Percentiles rank a stretch among this genome's conserved stretches.
Evolutionary conservation across 148 eudicot species (phyloP).

Genomic region (Chenopodium album): DNA sequence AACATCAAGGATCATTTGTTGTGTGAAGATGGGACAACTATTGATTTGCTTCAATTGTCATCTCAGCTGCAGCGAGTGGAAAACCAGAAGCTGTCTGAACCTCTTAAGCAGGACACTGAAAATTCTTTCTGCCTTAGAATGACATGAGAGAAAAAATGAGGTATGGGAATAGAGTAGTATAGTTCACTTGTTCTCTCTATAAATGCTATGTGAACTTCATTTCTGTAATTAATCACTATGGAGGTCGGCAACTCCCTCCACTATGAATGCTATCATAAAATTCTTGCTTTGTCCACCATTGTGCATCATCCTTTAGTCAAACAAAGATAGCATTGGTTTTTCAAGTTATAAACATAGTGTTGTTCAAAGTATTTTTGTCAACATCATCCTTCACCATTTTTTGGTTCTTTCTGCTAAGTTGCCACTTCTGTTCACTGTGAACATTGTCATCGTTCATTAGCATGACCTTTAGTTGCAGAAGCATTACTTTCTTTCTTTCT

Average conservation of each 20-base stretch:
- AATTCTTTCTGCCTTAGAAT: conserved; percentile 28
- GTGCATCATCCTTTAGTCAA: conserved; percentile 1
- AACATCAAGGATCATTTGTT: conserved; percentile 26
- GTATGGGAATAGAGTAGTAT: conserved; percentile 6
- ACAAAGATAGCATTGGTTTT: background rate
- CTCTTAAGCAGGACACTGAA: conserved; percentile 37
- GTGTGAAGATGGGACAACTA: conserved; percentile 39
- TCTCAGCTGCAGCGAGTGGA: conserved; percentile 68
- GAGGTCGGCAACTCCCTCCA: background rate
- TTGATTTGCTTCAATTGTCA: conserved; percentile 67
- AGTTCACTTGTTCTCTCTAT: background rate
- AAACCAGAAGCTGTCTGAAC: conserved; percentile 44
- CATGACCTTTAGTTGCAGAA: background rate
- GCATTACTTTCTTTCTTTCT: background rate
- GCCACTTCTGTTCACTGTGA: background rate
- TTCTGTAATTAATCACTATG: no score
- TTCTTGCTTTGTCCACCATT: background rate
- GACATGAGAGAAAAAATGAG: conserved; percentile 19
- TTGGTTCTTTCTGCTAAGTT: background rate
- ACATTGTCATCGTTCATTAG: background rate
- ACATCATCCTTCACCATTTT: background rate
- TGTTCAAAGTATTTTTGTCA: background rate
- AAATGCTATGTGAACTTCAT: background rate
- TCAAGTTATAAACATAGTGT: background rate
- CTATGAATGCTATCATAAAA: background rate